These are phyloP conservation scores for Dictyostelium capitatum DNA, from an alignment of 78 protist genomes.

Conservation along the genomic window DNA sequence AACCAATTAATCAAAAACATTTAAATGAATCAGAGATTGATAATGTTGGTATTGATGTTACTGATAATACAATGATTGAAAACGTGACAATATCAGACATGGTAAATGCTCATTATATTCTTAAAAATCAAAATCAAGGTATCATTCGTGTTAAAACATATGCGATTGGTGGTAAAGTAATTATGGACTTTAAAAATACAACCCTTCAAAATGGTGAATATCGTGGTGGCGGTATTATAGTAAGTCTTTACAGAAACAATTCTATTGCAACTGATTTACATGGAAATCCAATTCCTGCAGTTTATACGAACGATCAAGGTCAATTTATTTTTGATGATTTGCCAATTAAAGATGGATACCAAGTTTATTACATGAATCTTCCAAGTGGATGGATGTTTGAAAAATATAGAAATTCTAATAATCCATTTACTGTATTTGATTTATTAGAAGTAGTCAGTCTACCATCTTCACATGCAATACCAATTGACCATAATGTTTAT, in stretches of 20 bases:
- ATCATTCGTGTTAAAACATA: neutral
- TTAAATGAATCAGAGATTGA: neutral
- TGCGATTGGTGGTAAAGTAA: conserved; percentile 31
- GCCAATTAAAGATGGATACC: conserved; percentile 9
- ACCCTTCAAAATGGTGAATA: neutral
- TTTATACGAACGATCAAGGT: neutral
- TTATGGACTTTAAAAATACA: neutral
- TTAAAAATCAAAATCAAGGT: conserved; percentile 41
- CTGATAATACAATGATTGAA: neutral
- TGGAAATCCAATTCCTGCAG: neutral
- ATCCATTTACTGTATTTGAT: neutral
- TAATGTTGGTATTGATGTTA: neutral
- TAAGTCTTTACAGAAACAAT: neutral
- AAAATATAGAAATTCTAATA: neutral
- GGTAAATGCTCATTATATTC: neutral
- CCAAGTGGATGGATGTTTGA: conserved; percentile 7
- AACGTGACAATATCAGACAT: neutral
- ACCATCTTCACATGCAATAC: neutral
- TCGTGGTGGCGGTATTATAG: neutral
- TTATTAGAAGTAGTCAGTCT: neutral
- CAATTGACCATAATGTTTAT: neutral
- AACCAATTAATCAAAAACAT: conserved; percentile 4
- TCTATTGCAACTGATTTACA: neutral
- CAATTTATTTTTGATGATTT: conserved; percentile 24
- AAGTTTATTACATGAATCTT: neutral